Evolutionary conservation across 2,329 filamentous ascomycete genomes (phyloP).

Genomic region (Aciculosporium take): DNA sequence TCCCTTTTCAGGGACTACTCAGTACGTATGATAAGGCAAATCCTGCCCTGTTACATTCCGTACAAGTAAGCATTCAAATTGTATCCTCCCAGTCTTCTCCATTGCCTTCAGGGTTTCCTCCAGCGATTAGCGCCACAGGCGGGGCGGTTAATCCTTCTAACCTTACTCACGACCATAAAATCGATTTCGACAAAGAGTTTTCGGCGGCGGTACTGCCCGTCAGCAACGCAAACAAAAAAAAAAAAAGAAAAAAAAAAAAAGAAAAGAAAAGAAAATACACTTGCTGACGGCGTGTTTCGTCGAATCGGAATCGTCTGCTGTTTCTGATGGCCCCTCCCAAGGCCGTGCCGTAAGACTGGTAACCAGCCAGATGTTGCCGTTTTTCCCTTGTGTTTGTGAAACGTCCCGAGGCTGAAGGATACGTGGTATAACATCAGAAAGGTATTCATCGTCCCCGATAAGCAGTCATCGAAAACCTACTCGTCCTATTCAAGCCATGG

Average conservation of each 20-base stretch:
- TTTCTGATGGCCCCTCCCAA: slow-evolving; percentile 3
- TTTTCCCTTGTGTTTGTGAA: neutral
- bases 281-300: slow-evolving; percentile 1
- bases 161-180: no score
- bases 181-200: no score
- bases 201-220: neutral
- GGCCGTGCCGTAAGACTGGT: slow-evolving; percentile 3
- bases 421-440: neutral
- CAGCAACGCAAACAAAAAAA: neutral
- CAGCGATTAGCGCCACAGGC: neutral
- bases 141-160: neutral
- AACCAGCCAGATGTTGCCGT: slow-evolving; percentile 6
- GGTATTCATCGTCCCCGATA: neutral
- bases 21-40: neutral
- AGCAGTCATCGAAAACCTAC: neutral
- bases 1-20: neutral
- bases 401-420: neutral
- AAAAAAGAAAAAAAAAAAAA: no score
- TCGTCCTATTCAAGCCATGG: neutral
- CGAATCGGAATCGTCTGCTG: slow-evolving; percentile 4
- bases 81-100: neutral
- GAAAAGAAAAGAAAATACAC: no score
- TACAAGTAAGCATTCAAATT: neutral
- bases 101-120: neutral
- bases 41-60: neutral